Base-by-base conservation (phyloP, 306 rosid species). In the Pterocarpus macrocarpus region DNA sequence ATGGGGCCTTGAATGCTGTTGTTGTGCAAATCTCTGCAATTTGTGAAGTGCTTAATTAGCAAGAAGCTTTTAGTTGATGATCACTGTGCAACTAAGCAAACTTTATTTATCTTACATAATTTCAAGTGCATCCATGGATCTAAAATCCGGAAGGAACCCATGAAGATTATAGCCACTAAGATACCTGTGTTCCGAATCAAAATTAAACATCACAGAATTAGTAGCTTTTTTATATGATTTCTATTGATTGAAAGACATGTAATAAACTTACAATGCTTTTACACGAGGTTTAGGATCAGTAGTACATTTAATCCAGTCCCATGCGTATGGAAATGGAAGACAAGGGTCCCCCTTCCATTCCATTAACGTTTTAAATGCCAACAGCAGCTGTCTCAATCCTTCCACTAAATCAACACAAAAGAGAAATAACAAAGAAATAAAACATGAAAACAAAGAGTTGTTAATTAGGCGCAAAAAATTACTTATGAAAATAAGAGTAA, bases 221-320 rank as follows among this genome's bases (percentile, higher is more conserved):
- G 63, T 28, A 43, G 47, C 47, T 43, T 43, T 43, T 41, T 33
- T 17, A 16, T 30, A 36, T 34, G n/a, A 50, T 32, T n/a, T 68
- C 13, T 14, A 13, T 50, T 59, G 33, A 43, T 39, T 16, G 28
- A 30, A n/a, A 68, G 32, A 74, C 41, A 49, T 28, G 55, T 11
- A 8, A 66, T 57, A 9, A 56, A 67, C 85, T 62, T 86, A 89
- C 91, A 86, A 61, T 52, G 88, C 83, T 28, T 30, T 62, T 10
- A 88, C 86, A 58, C 88, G 84, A 12, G 90, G 90, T 15, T 28
- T 68, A 63, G 36, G 39, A 53, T 58, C 85, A 58, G 58, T 15
- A 58, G 75, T 81, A 30, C 91, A 84, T 73, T 78, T n/a, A 9
- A 86, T 74, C 91, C 90, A 88, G 53, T 88, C 88, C 88, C 91